These are phyloP conservation scores for Candida peoriensis DNA, from an alignment of 805 yeast species.

Conservation along the genomic window DNA sequence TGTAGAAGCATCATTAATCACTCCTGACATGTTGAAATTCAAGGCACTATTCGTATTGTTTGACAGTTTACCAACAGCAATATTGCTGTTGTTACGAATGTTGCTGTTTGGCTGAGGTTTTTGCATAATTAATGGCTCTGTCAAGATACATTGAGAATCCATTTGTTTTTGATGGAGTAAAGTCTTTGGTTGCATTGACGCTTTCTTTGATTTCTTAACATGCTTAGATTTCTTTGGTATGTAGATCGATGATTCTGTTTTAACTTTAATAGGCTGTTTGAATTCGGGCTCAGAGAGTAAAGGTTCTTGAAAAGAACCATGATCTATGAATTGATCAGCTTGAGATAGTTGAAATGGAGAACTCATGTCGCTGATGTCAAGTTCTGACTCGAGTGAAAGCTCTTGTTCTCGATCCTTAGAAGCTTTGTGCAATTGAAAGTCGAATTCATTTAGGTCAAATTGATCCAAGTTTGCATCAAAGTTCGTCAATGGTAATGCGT, in stretches of 20 bases:
- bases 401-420: neutral
- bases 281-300: neutral
- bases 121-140: slow-evolving; percentile 7
- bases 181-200: too few relatives aligned
- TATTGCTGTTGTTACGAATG: slow-evolving; percentile 1
- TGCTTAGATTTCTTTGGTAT: neutral
- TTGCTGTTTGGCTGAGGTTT: too few relatives aligned
- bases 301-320: neutral
- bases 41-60: too few relatives aligned
- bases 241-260: too few relatives aligned
- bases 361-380: too few relatives aligned
- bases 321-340: neutral
- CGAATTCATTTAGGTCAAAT: too few relatives aligned
- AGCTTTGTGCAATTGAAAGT: too few relatives aligned
- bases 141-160: slow-evolving; percentile 3
- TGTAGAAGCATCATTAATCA: slow-evolving; percentile 1
- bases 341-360: too few relatives aligned
- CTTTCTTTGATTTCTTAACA: neutral
- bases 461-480: slow-evolving; percentile 5
- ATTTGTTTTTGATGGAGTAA: too few relatives aligned
- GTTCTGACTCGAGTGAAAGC: too few relatives aligned
- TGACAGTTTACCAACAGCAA: neutral
- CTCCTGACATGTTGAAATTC: slow-evolving; percentile 3
- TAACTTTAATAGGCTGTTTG: neutral
- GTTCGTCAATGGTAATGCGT: slow-evolving; percentile 3